These are phyloP conservation scores for Russula brevipes DNA, from an alignment of 768 basidiomycete species.

Conservation along the genomic window DNA sequence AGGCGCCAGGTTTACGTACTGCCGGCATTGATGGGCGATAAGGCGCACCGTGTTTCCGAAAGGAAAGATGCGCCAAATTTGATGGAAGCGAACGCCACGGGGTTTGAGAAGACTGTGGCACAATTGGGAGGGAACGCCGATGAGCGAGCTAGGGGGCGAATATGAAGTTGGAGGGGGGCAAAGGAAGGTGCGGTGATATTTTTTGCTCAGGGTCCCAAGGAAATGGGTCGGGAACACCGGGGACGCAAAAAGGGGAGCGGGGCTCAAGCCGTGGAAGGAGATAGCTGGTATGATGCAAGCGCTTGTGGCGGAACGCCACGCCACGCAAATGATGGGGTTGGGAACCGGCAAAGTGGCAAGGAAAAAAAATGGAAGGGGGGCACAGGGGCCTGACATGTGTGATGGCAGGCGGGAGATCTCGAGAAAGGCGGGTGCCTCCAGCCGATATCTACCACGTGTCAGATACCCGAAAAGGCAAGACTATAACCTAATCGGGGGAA, in stretches of 20 bases:
- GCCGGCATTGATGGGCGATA: constrained; percentile 4
- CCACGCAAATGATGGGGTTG: constrained; percentile 13
- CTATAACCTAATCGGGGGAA: constrained; percentile 25
- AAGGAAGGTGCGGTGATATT: neutral
- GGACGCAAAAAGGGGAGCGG: neutral
- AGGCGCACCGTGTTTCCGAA: constrained; percentile 4
- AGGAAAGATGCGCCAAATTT: neutral
- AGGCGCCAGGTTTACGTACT: neutral
- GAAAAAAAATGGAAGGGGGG: neutral
- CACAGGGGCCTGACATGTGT: neutral
- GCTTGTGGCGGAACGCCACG: constrained; percentile 19
- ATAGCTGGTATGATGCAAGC: constrained; percentile 11
- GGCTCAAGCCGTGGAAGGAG: constrained; percentile 1
- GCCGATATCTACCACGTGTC: constrained; percentile 8
- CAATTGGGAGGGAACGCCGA: neutral
- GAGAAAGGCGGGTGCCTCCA: neutral
- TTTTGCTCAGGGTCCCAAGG: constrained; percentile 8
- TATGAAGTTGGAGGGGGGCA: neutral
- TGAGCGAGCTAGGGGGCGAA: neutral
- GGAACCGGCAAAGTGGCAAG: neutral
- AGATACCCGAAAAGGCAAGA: constrained; percentile 20
- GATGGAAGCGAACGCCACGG: constrained; percentile 21
- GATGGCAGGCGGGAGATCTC: neutral
- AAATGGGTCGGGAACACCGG: neutral
- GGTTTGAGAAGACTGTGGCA: constrained; percentile 15